Base-by-base conservation (phyloP, 2,329 filamentous ascomycete genomes). In the Nectriaceae sp. region DNA sequence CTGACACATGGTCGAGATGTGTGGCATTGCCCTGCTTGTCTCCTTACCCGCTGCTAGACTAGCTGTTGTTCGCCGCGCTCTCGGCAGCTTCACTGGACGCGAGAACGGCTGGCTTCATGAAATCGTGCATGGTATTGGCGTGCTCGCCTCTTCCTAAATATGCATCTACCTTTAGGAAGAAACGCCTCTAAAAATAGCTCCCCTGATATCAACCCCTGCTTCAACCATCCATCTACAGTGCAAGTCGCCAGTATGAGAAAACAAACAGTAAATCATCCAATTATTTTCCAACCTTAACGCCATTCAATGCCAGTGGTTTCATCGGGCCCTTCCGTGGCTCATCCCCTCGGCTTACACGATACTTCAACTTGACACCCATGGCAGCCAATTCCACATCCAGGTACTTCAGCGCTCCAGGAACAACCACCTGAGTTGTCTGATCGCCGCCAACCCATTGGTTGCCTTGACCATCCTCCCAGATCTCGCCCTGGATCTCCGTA, bases 341-440 rank as follows among this genome's bases (percentile, higher is more conserved):
- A 59, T 97, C 88, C 69, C 87, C 87, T 67, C 72, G 74, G 57
- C 78, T 76, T 36, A 84, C 70, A 47, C 74, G 74, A 61, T 96
- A 97, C 77, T 90, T 96, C 73, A 99, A 83, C 73, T 91, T 88
- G 45, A 99, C 87, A 44, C 94, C 94, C 94, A 99, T 99, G 47
- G 91, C 91, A 29, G 92, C 90, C 61, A 99, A 75, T 72, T 99
- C 94, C 18, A 96, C 92, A 72, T 99, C 94, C 57, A 99, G 73
- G 75, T 88, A 97, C 72, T 89, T 90, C 69, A 99, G 74, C 46
- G 96, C 94, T 55, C 92, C 93, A 0, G 94, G 94, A 15, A 99
- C 89, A 45, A 91, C 92, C 29, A 99, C 90, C 56, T 94, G 78
- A 3, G 92, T 94, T 3, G 94, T 94, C 66, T 97, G 84, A 55